These are phyloP conservation scores for Selaginella moellendorffii DNA, from an alignment of 75 land plant species.

Conservation along the genomic window DNA sequence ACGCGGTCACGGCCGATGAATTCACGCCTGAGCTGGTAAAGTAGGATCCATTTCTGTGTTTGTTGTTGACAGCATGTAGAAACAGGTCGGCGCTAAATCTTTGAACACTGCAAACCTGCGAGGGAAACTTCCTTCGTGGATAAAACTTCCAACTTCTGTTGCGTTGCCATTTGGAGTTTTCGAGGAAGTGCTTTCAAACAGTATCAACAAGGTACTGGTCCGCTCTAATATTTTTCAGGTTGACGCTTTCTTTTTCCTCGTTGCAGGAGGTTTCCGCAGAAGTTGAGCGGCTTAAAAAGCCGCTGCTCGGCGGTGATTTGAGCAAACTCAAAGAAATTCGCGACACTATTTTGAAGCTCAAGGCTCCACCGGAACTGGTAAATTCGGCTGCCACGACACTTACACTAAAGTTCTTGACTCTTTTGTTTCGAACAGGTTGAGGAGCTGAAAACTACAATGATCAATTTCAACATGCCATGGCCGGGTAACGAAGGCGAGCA, in stretches of 20 bases:
- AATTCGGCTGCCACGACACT: background rate
- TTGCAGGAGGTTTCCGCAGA: conserved; percentile 52
- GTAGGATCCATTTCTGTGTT: background rate
- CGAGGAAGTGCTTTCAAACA: conserved; percentile 72
- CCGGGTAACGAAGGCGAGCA: conserved; percentile 93
- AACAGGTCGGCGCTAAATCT: conserved; percentile 95
- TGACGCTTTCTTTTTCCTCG: too few species aligned
- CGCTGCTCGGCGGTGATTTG: conserved; percentile 38
- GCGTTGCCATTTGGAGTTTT: conserved; percentile 96
- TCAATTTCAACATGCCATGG: conserved; percentile 82
- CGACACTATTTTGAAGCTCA: conserved; percentile 49
- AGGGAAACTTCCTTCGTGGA: conserved; percentile 74
- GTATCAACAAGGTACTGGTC: conserved; percentile 76
- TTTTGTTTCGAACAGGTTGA: conserved; percentile 45
- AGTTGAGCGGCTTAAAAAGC: conserved; percentile 28
- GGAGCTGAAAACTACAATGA: conserved; percentile 62
- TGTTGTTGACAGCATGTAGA: background rate
- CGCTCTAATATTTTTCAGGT: too few species aligned
- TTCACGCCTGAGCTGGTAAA: conserved; percentile 69
- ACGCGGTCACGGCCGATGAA: conserved; percentile 74
- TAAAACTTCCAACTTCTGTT: conserved; percentile 83
- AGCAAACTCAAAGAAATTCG: conserved; percentile 61
- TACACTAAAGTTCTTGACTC: too few species aligned
- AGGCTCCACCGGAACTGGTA: conserved; percentile 68
- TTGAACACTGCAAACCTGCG: conserved; percentile 69